A percentile compares a stretch with the other conserved stretches of the same genome.
Evolutionary conservation across 2,329 filamentous ascomycete species (phyloP).

Genomic region (Cladophialophora psammophila): DNA sequence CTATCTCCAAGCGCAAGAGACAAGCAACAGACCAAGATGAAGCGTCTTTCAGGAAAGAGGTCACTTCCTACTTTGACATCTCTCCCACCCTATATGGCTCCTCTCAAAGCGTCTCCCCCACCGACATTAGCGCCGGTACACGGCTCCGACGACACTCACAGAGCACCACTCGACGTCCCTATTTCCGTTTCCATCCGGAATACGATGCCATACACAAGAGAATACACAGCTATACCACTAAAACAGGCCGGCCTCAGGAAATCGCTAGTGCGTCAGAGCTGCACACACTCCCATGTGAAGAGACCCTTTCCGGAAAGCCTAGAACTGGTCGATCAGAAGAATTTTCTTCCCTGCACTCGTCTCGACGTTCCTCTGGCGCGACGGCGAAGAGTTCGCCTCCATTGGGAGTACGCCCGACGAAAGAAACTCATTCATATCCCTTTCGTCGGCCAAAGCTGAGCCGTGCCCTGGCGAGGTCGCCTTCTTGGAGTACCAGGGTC

Average conservation of each 20-base stretch:
- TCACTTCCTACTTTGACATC: slow-evolving; percentile 33
- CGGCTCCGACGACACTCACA: background rate
- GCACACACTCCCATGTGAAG: background rate
- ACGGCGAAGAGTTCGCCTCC: slow-evolving; percentile 8
- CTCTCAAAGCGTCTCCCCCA: slow-evolving; percentile 14
- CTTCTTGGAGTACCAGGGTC: slow-evolving; percentile 30
- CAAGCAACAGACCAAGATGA: slow-evolving; percentile 9
- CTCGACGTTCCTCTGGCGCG: slow-evolving; percentile 4
- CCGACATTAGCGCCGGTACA: slow-evolving; percentile 11
- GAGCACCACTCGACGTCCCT: background rate
- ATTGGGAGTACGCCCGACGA: background rate
- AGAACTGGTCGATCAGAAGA: slow-evolving; percentile 1
- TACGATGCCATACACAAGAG: slow-evolving; percentile 20
- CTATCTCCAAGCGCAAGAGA: background rate
- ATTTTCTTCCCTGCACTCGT: background rate
- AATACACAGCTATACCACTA: slow-evolving; percentile 23
- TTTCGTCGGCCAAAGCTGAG: slow-evolving; percentile 16
- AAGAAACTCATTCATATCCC: slow-evolving; percentile 20
- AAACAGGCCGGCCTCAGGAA: slow-evolving; percentile 3
- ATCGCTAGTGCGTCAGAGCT: background rate
- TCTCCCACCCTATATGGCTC: slow-evolving; percentile 10
- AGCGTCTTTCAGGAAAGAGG: slow-evolving; percentile 18
- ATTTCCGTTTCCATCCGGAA: slow-evolving; percentile 25
- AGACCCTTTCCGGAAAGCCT: background rate
- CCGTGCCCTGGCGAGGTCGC: slow-evolving; percentile 23